These are phyloP conservation scores for Spinellus fusiger DNA, from an alignment of 192 early-diverging fungal species.

Conservation along the genomic window DNA sequence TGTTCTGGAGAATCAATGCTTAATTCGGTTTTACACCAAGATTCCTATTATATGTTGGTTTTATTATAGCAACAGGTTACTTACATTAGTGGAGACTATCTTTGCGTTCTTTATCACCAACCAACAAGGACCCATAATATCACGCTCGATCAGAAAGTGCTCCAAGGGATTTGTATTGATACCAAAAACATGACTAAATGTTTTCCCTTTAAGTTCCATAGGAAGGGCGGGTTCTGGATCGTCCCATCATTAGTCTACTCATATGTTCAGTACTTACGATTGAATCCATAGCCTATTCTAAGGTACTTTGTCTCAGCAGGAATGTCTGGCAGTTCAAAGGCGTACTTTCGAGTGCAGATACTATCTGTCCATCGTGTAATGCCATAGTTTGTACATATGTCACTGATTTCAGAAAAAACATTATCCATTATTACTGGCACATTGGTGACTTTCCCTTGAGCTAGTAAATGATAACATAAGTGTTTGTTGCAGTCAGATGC, in stretches of 20 bases:
- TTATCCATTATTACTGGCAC: conserved; percentile 51
- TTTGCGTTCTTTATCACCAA: conserved; percentile 59
- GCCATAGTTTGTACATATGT: conserved; percentile 44
- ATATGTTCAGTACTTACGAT: conserved; percentile 40
- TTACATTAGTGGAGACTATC: conserved; percentile 42
- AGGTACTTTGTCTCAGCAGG: conserved; percentile 79
- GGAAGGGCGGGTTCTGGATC: conserved; percentile 54
- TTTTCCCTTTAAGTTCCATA: conserved; percentile 51
- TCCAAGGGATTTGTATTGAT: conserved; percentile 83
- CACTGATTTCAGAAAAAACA: conserved; percentile 75
- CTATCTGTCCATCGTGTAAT: conserved; percentile 58
- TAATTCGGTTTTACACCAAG: conserved; percentile 87
- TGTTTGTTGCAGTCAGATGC: not conserved
- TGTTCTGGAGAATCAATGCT: conserved; percentile 64
- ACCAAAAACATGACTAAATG: conserved; percentile 87
- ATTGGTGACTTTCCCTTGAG: conserved; percentile 47
- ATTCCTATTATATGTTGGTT: conserved; percentile 35
- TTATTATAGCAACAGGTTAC: not conserved
- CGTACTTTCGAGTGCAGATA: conserved; percentile 74
- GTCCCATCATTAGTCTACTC: no score
- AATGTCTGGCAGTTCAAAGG: conserved; percentile 80
- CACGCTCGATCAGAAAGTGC: conserved; percentile 86
- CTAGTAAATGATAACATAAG: conserved; percentile 9
- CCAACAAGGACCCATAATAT: conserved; percentile 98
- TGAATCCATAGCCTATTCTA: conserved; percentile 79